Conservation (phyloP, 306 rosid species). For the Begonia peltatifolia region DNA sequence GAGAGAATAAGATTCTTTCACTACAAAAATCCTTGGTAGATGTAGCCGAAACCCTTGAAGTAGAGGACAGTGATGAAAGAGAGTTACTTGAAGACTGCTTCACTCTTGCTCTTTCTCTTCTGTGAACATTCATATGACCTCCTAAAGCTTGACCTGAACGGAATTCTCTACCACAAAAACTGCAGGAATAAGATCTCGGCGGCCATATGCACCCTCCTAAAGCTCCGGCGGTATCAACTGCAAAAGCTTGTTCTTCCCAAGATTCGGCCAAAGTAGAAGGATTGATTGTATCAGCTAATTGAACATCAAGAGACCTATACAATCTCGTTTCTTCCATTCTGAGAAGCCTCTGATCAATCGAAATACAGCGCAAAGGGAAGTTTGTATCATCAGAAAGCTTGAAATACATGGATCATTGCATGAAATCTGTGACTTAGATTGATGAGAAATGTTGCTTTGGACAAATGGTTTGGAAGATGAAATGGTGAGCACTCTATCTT, state of each 20-base stretch:
- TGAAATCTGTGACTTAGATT: slow-evolving; percentile 9
- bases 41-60: slow-evolving; percentile 28
- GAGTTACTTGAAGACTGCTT: slow-evolving; percentile 25
- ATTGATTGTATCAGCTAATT: slow-evolving; percentile 6
- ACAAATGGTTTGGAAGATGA: slow-evolving; percentile 27
- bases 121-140: slow-evolving; percentile 95
- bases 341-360: not conserved
- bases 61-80: slow-evolving; percentile 19
- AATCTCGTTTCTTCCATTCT: slow-evolving; percentile 56
- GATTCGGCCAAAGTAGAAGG: slow-evolving; percentile 27
- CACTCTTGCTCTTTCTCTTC: slow-evolving; percentile 80
- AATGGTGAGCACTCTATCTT: slow-evolving; percentile 51
- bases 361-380: not conserved
- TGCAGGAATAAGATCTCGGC: slow-evolving; percentile 84
- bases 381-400: not conserved
- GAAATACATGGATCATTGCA: slow-evolving; percentile 10
- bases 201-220: slow-evolving; percentile 62
- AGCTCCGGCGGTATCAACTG: slow-evolving; percentile 59
- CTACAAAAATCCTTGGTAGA: slow-evolving; percentile 5
- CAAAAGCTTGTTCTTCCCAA: slow-evolving; percentile 96
- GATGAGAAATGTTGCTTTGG: slow-evolving; percentile 16
- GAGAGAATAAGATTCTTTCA: slow-evolving; percentile 14
- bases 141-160: slow-evolving; percentile 92
- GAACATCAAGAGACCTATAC: slow-evolving; percentile 25
- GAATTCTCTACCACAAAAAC: slow-evolving; percentile 83